Evolutionary conservation across 78 protist genomes (phyloP).

Genomic region (Pelomyxa schiedti): DNA sequence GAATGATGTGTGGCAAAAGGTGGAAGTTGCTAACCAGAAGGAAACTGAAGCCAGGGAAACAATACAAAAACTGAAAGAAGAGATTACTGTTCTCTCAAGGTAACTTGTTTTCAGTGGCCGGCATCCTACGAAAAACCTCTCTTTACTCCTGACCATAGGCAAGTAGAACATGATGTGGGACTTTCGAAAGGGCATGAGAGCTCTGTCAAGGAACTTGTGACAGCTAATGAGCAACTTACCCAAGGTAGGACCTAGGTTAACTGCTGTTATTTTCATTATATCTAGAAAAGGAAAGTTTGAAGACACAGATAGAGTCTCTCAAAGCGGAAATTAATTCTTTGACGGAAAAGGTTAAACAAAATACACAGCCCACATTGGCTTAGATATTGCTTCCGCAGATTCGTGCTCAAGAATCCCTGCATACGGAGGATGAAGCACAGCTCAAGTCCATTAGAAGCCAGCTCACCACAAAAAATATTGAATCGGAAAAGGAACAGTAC

Average conservation of each 20-base stretch:
- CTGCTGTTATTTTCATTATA: too few relatives aligned
- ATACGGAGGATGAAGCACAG: slow-evolving; percentile 2
- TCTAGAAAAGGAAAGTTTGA: too few relatives aligned
- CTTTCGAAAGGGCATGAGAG: slow-evolving; percentile 54
- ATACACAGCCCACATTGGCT: too few relatives aligned
- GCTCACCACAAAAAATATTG: slow-evolving; percentile 5
- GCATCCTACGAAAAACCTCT: too few relatives aligned
- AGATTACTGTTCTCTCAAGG: slow-evolving; percentile 44
- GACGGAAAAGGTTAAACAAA: background rate
- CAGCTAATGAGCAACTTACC: too few relatives aligned
- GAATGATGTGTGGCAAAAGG: slow-evolving; percentile 68
- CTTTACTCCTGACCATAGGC: slow-evolving; percentile 46
- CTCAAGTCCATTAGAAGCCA: background rate
- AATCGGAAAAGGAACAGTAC: slow-evolving; percentile 27
- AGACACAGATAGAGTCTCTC: background rate
- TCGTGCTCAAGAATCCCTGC: slow-evolving; percentile 1
- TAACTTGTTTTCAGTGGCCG: too few relatives aligned
- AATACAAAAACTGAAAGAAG: slow-evolving; percentile 62
- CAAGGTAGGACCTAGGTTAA: too few relatives aligned
- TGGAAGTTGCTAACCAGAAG: slow-evolving; percentile 69
- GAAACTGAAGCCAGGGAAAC: slow-evolving; percentile 73
- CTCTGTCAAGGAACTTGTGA: slow-evolving; percentile 54
- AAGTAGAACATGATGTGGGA: slow-evolving; percentile 74
- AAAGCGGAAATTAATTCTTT: slow-evolving; percentile 1
- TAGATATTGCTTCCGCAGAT: too few relatives aligned